These are phyloP conservation scores for Pharnaceum exiguum DNA, from an alignment of 148 eudicot genomes.

Conservation along the genomic window DNA sequence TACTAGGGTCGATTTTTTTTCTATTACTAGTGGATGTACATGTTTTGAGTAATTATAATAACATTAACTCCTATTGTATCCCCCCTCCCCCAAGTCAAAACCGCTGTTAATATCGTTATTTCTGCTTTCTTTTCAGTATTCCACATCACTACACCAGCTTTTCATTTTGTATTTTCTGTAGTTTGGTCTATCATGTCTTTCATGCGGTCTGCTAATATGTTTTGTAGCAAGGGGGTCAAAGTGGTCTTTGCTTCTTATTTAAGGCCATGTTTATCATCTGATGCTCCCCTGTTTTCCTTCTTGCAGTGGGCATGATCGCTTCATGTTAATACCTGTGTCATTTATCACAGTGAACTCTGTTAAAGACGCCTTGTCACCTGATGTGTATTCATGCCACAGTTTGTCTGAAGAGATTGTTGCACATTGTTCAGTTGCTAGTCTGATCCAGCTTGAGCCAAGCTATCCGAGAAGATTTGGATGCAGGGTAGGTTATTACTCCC, in stretches of 20 bases:
- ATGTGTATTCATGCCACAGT: conserved; percentile 14
- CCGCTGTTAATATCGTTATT: too few relatives aligned
- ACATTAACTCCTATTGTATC: too few relatives aligned
- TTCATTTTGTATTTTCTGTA: too few relatives aligned
- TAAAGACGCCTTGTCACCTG: conserved; percentile 27
- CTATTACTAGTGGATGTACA: too few relatives aligned
- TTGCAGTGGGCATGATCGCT: conserved; percentile 48
- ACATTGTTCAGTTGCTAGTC: conserved; percentile 39
- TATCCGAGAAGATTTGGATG: conserved; percentile 50
- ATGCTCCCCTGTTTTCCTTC: conserved; percentile 4
- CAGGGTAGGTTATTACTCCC: conserved; percentile 41
- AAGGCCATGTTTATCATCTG: neutral
- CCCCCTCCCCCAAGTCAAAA: too few relatives aligned
- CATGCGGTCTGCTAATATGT: too few relatives aligned
- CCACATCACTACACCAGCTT: too few relatives aligned
- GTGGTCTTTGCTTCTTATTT: neutral
- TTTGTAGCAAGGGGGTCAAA: neutral
- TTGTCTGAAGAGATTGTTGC: conserved; percentile 18
- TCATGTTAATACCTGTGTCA: conserved; percentile 64
- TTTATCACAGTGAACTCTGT: conserved; percentile 50
- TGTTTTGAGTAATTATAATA: too few relatives aligned
- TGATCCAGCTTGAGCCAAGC: conserved; percentile 20
- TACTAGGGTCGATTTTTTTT: too few relatives aligned
- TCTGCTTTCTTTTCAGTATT: too few relatives aligned
- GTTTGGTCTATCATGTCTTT: too few relatives aligned